Evolutionary conservation across 2,329 filamentous ascomycete species (phyloP).

Genomic region (Cladorrhinum sp.): DNA sequence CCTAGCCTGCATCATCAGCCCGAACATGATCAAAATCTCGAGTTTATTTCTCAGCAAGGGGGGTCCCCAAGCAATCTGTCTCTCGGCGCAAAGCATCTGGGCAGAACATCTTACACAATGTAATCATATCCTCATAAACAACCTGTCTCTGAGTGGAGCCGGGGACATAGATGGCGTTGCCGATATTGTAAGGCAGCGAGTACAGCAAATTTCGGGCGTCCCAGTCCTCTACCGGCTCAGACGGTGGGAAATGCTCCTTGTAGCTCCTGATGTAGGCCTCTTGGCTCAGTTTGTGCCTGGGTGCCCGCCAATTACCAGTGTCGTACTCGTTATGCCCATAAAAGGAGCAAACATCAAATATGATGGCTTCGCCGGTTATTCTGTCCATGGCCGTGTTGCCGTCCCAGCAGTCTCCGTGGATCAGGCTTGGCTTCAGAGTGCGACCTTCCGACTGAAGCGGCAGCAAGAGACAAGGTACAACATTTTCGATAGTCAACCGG

Average conservation of each 20-base stretch:
- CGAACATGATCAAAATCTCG: too few species aligned
- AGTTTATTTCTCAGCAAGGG: too few species aligned
- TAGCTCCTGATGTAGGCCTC: conserved; percentile 24
- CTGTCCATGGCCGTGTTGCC: conserved; percentile 32
- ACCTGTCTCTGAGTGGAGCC: neutral
- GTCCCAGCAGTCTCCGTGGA: conserved; percentile 37
- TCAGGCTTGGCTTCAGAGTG: conserved; percentile 31
- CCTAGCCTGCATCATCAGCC: too few species aligned
- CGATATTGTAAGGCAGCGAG: neutral
- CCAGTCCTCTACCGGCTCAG: conserved; percentile 21
- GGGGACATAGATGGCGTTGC: neutral
- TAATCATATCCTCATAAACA: too few species aligned
- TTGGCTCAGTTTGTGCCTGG: conserved; percentile 25
- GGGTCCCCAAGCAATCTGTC: too few species aligned
- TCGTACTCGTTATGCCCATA: conserved; percentile 34
- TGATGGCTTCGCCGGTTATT: conserved; percentile 29
- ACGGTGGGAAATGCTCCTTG: conserved; percentile 16
- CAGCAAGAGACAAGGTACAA: conserved; percentile 32
- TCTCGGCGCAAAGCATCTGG: too few species aligned
- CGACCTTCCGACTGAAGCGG: conserved; percentile 32
- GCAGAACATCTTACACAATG: too few species aligned
- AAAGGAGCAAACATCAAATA: conserved; percentile 34
- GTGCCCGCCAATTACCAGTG: conserved; percentile 29
- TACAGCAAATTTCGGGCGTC: neutral
- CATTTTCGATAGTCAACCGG: conserved; percentile 26